Conservation (phyloP, 2,329 filamentous ascomycete genomes). For the Curvularia verruculosa region DNA sequence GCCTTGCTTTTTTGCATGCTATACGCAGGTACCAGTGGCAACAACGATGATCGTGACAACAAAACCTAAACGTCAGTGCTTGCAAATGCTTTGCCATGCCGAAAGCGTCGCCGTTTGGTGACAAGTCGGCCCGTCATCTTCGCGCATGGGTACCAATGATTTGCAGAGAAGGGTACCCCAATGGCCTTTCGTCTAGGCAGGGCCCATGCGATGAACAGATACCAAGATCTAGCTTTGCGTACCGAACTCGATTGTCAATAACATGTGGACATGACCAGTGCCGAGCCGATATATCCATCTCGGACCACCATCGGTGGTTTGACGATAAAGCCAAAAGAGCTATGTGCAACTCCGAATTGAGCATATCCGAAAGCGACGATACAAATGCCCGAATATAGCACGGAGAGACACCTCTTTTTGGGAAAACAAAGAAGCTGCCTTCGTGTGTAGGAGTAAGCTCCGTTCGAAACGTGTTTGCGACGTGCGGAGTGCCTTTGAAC, state of each 20-base stretch:
- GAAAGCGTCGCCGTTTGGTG: constrained; percentile 25
- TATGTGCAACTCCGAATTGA: not conserved
- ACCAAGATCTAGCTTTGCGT: not conserved
- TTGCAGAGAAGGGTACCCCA: constrained; percentile 16
- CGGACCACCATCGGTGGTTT: not conserved
- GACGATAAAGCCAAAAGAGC: not conserved
- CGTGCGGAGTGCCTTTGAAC: constrained; percentile 4
- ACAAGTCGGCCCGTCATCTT: constrained; percentile 24
- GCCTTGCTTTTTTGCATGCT: not conserved
- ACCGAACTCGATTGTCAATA: not conserved
- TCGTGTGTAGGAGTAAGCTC: not conserved
- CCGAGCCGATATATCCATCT: no score
- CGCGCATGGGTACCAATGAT: constrained; percentile 21
- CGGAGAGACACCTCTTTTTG: not conserved
- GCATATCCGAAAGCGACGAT: not conserved
- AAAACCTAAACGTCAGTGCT: constrained; percentile 1
- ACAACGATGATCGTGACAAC: not conserved
- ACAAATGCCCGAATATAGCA: not conserved
- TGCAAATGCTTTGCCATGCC: constrained; percentile 17
- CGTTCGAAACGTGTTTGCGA: constrained; percentile 1
- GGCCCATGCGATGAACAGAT: not conserved
- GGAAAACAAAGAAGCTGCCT: not conserved
- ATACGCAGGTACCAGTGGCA: constrained; percentile 1
- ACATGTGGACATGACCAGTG: not conserved
- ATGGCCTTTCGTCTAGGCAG: constrained; percentile 8